Evolutionary conservation across 805 yeast species (phyloP).

Genomic region (Yamadazyma phyllophila): DNA sequence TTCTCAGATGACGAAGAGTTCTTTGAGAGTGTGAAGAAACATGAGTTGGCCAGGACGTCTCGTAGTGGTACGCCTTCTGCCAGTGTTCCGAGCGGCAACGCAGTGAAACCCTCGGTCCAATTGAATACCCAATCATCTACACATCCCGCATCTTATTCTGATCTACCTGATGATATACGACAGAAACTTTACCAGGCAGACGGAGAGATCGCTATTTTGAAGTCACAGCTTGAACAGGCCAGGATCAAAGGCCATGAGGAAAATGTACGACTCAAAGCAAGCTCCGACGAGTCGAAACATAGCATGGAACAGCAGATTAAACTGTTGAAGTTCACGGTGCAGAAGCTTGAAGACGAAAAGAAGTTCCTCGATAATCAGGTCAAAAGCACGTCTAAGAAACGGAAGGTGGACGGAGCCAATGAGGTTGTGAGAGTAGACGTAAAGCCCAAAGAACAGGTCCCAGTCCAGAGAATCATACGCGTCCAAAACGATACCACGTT

Average conservation of each 20-base stretch:
- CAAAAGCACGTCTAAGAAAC: constrained; percentile 23
- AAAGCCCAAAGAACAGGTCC: neutral
- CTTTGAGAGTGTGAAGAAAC: constrained; percentile 7
- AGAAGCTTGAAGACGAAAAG: constrained; percentile 43
- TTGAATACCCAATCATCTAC: neutral
- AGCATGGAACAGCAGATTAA: constrained; percentile 30
- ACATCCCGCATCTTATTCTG: neutral
- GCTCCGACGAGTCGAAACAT: constrained; percentile 16
- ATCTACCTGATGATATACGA: constrained; percentile 18
- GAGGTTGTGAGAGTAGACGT: neutral
- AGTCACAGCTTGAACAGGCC: constrained; percentile 57
- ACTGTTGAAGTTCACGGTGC: constrained; percentile 29
- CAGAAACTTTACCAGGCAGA: constrained; percentile 40
- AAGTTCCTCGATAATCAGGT: constrained; percentile 40
- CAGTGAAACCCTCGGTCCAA: neutral
- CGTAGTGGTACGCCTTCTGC: neutral
- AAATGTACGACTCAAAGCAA: constrained; percentile 21
- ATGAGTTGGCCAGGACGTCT: neutral
- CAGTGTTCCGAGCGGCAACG: neutral
- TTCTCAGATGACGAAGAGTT: constrained; percentile 15
- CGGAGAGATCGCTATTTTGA: constrained; percentile 79
- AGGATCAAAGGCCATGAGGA: constrained; percentile 42
- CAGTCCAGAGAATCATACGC: constrained; percentile 19
- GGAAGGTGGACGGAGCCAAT: constrained; percentile 9
- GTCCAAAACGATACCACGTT: constrained; percentile 32